phyloP scores from a whole-genome alignment of 352 stramenopile genomes.

The Pythium biforme region DNA sequence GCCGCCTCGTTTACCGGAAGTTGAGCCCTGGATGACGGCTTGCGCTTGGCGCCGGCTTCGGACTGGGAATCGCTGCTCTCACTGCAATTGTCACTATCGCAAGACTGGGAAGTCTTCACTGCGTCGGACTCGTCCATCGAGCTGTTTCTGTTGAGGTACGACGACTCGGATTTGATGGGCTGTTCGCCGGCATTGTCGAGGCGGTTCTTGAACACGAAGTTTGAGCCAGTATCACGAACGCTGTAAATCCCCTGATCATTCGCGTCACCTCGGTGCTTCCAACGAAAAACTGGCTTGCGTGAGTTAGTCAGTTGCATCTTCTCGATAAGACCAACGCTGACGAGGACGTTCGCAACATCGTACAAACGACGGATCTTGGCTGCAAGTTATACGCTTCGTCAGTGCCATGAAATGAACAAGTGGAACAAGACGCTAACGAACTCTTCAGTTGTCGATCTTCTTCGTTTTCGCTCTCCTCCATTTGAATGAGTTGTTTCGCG shows the following conservation, averaged over 20 bases:
- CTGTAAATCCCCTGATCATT: neutral
- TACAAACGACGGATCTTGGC: constrained; percentile 96
- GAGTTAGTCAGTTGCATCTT: constrained; percentile 85
- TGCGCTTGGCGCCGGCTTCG: constrained; percentile 39
- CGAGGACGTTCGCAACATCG: constrained; percentile 97
- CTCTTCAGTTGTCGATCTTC: constrained; percentile 83
- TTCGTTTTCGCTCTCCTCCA: constrained; percentile 72
- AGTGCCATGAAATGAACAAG: neutral
- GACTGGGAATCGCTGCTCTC: constrained; percentile 57
- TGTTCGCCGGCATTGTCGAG: neutral
- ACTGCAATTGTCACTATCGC: constrained; percentile 59
- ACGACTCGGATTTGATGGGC: constrained; percentile 24
- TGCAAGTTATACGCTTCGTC: constrained; percentile 23
- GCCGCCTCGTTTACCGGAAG: constrained; percentile 28
- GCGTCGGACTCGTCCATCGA: constrained; percentile 9
- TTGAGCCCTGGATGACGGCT: constrained; percentile 22
- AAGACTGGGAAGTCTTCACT: constrained; percentile 57
- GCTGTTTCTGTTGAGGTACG: constrained; percentile 9
- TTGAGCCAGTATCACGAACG: neutral
- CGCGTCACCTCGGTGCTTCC: constrained; percentile 39
- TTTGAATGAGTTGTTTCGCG: constrained; percentile 92
- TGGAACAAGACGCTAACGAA: constrained; percentile 13
- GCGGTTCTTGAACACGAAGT: constrained; percentile 14
- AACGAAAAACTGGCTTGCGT: constrained; percentile 85
- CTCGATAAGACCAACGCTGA: constrained; percentile 90